These are phyloP conservation scores for Penicillium silybi DNA, from an alignment of 495 filamentous ascomycete species.

Conservation along the genomic window DNA sequence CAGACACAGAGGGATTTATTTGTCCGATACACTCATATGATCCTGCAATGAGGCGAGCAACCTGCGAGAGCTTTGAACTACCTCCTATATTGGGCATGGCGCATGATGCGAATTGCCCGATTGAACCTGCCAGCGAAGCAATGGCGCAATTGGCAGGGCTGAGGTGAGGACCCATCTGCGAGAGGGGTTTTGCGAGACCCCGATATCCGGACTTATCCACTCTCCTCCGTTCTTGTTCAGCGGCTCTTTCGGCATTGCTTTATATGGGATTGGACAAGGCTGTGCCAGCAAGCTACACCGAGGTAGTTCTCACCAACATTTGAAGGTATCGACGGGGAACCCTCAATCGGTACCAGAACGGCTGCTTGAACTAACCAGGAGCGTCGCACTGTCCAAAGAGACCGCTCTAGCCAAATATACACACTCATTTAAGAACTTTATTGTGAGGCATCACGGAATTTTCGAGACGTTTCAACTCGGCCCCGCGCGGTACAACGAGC, in stretches of 20 bases:
- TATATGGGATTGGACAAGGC: neutral
- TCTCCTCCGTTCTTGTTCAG: neutral
- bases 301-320: neutral
- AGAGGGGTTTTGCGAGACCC: neutral
- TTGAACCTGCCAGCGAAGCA: neutral
- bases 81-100: neutral
- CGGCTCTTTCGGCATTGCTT: neutral
- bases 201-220: neutral
- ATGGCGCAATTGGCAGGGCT: conserved; percentile 13
- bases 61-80: neutral
- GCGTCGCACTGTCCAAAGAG: neutral
- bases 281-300: neutral
- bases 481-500: neutral
- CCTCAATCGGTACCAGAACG: neutral
- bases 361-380: neutral
- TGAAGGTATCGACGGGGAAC: neutral
- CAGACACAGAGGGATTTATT: neutral
- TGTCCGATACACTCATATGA: neutral
- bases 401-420: neutral
- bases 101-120: conserved; percentile 3
- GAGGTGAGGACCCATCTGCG: conserved; percentile 1
- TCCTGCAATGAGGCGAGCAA: neutral
- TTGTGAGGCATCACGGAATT: neutral
- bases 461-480: neutral
- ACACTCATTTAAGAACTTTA: neutral